Evolutionary conservation across 495 filamentous ascomycete species (phyloP).

Genomic region (Lasiosphaeriaceae sp.): DNA sequence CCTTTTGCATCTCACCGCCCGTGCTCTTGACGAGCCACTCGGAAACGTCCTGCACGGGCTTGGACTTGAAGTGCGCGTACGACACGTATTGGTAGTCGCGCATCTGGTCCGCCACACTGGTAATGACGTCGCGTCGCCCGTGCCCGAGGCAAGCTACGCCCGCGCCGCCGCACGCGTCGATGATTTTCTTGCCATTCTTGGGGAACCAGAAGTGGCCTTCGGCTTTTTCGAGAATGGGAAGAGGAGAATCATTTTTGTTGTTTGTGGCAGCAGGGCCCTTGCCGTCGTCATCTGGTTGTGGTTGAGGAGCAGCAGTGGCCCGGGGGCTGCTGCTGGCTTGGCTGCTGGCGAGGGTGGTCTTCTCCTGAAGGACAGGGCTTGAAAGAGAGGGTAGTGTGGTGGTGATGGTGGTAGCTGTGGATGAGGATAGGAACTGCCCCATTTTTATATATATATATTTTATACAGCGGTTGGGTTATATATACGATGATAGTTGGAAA

Average conservation of each 20-base stretch:
- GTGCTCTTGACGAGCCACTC: slow-evolving; percentile 41
- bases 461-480: too few species aligned
- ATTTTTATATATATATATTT: background rate
- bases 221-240: slow-evolving; percentile 13
- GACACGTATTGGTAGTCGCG: slow-evolving; percentile 36
- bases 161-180: slow-evolving; percentile 53
- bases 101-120: slow-evolving; percentile 33
- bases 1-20: slow-evolving; percentile 38
- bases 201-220: slow-evolving; percentile 34
- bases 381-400: too few species aligned
- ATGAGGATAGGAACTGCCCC: background rate
- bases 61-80: slow-evolving; percentile 37
- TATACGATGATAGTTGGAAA: too few species aligned
- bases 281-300: background rate
- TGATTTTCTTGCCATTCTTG: slow-evolving; percentile 50
- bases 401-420: background rate
- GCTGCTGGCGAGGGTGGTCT: background rate
- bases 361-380: background rate
- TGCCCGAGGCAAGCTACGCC: slow-evolving; percentile 50
- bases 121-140: slow-evolving; percentile 36
- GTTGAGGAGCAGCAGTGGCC: too few species aligned
- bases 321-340: background rate
- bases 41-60: slow-evolving; percentile 31
- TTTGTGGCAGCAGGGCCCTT: too few species aligned
- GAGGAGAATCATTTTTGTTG: background rate